Evolutionary conservation across 148 eudicot species (phyloP).

Genomic region (Nepenthes gracilis): DNA sequence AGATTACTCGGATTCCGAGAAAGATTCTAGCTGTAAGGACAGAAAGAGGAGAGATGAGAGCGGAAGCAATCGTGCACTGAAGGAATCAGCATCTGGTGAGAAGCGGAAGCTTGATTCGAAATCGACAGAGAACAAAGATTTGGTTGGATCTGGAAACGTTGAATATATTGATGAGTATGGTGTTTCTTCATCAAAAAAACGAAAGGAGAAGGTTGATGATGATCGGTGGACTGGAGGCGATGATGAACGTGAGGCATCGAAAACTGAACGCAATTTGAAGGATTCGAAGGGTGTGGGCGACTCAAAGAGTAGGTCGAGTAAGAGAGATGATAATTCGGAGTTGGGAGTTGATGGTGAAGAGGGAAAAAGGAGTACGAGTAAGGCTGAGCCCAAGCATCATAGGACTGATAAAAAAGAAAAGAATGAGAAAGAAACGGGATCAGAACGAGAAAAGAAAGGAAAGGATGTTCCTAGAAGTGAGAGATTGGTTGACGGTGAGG

Average conservation of each 20-base stretch:
- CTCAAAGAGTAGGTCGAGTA: constrained; percentile 50
- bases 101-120: constrained; percentile 51
- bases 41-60: constrained; percentile 36
- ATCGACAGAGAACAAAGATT: constrained; percentile 28
- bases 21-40: constrained; percentile 55
- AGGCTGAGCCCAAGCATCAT: constrained; percentile 49
- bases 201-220: constrained; percentile 56
- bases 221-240: constrained; percentile 77
- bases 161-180: constrained; percentile 33
- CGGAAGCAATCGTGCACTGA: constrained; percentile 40
- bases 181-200: constrained; percentile 39
- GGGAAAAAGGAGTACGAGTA: constrained; percentile 40
- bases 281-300: constrained; percentile 28
- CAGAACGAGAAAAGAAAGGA: constrained; percentile 46
- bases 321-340: constrained; percentile 26
- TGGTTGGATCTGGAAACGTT: constrained; percentile 28
- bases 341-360: constrained; percentile 29
- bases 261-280: constrained; percentile 29
- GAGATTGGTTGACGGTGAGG: constrained; percentile 27
- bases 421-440: constrained; percentile 52
- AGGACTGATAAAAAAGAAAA: constrained; percentile 72
- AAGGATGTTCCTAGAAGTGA: constrained; percentile 26
- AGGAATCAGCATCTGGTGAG: constrained; percentile 49
- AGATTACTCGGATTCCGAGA: constrained; percentile 73
- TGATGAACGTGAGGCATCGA: constrained; percentile 20